Conservation (phyloP, 148 eudicot genomes). For the Nepenthes mirabilis region DNA sequence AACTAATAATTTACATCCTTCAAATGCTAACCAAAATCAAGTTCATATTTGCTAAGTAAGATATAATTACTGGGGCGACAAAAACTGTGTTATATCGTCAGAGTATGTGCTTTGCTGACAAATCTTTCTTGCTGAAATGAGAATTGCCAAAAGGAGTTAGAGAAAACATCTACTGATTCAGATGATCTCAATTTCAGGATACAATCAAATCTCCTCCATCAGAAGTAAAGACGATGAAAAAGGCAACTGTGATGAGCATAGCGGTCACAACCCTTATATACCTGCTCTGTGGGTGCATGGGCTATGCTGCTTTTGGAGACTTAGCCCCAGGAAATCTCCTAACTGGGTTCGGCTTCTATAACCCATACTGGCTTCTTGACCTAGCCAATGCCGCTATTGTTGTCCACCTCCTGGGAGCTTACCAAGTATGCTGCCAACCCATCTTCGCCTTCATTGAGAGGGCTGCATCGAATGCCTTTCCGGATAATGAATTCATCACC, state of each 20-base stretch:
- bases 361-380: slow-evolving; percentile 11
- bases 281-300: slow-evolving; percentile 7
- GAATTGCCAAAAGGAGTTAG: too few species aligned
- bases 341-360: slow-evolving; percentile 10
- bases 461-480: neutral
- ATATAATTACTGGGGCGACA: too few species aligned
- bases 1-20: too few species aligned
- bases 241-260: slow-evolving; percentile 7
- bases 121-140: too few species aligned
- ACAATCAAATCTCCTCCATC: neutral
- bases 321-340: slow-evolving; percentile 5
- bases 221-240: slow-evolving; percentile 4
- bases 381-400: slow-evolving; percentile 9
- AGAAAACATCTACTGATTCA: too few species aligned
- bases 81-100: too few species aligned
- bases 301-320: slow-evolving; percentile 10
- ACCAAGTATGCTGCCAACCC: slow-evolving; percentile 10
- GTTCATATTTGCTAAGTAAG: too few species aligned
- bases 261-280: slow-evolving; percentile 1
- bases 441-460: slow-evolving; percentile 7
- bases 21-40: too few species aligned
- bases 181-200: neutral
- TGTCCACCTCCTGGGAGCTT: slow-evolving; percentile 8
- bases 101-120: too few species aligned
- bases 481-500: slow-evolving; percentile 3